Conservation (phyloP, 257 asterid species). For the Salvia miltiorrhiza region DNA sequence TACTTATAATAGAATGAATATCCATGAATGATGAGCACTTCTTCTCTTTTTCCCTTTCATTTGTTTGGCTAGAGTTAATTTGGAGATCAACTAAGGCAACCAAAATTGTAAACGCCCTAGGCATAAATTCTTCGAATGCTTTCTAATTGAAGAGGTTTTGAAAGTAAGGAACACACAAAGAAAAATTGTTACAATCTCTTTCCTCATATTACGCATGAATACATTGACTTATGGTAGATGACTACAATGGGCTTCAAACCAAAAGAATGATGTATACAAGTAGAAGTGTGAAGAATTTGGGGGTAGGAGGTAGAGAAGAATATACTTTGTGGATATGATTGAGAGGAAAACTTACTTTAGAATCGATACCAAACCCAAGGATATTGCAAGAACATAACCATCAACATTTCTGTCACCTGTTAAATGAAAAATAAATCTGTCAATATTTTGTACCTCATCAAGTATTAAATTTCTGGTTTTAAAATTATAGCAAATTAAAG, state of each 20-base stretch:
- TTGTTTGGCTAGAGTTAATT: no score
- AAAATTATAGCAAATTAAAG: not conserved
- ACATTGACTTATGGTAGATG: not conserved
- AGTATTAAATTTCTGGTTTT: not conserved
- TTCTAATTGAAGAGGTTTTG: not conserved
- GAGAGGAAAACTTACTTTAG: conserved; percentile 59
- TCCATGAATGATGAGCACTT: no score
- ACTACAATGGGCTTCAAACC: not conserved
- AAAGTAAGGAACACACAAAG: not conserved
- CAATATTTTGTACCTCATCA: conserved; percentile 3
- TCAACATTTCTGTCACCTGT: conserved; percentile 64
- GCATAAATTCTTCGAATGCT: not conserved
- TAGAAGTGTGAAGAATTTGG: not conserved
- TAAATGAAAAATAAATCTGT: conserved; percentile 17
- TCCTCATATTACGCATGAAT: not conserved
- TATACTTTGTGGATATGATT: not conserved
- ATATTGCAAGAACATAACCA: conserved; percentile 85
- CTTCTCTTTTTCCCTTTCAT: no score
- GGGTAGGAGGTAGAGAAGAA: not conserved
- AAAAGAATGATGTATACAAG: conserved; percentile 18
- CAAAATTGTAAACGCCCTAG: no score
- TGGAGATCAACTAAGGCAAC: no score
- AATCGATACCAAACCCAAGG: conserved; percentile 84
- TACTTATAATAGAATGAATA: no score
- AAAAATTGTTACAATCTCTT: not conserved